Conservation (phyloP, 768 basidiomycete species). For the Tricholoma hemisulphureum region DNA sequence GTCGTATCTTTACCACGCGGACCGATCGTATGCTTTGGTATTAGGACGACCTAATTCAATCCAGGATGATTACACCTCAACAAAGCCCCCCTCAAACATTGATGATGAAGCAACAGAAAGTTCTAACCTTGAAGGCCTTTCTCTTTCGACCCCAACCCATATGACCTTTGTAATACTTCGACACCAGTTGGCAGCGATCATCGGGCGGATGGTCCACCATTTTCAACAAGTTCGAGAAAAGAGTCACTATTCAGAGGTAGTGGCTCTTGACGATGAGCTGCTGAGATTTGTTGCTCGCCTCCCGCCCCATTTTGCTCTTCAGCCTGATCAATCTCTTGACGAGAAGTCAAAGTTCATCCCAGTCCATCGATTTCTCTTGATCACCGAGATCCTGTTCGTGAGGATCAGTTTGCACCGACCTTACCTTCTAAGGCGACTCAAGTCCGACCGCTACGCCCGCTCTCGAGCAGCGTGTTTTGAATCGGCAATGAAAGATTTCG, state of each 20-base stretch:
- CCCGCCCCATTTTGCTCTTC: constrained; percentile 74
- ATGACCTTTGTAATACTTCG: constrained; percentile 89
- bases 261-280: constrained; percentile 80
- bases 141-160: constrained; percentile 69
- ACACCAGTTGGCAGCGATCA: constrained; percentile 77
- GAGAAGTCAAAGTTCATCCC: constrained; percentile 63
- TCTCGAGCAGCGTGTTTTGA: constrained; percentile 89
- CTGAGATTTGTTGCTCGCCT: constrained; percentile 71
- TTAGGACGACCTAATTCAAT: constrained; percentile 88
- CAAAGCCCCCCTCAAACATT: constrained; percentile 70
- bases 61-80: constrained; percentile 86
- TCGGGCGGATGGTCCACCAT: constrained; percentile 89
- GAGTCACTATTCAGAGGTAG: constrained; percentile 81
- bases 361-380: constrained; percentile 83
- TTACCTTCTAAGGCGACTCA: constrained; percentile 77
- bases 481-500: constrained; percentile 83
- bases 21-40: constrained; percentile 89
- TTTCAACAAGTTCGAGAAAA: constrained; percentile 82
- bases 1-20: constrained; percentile 92
- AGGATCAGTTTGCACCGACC: constrained; percentile 84
- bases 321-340: constrained; percentile 79
- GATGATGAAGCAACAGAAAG: constrained; percentile 55
- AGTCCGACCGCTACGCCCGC: constrained; percentile 75
- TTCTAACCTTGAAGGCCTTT: constrained; percentile 48
- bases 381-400: constrained; percentile 87